phyloP scores from a whole-genome alignment of 345 rosid species.

The Capsella bursapastoris region DNA sequence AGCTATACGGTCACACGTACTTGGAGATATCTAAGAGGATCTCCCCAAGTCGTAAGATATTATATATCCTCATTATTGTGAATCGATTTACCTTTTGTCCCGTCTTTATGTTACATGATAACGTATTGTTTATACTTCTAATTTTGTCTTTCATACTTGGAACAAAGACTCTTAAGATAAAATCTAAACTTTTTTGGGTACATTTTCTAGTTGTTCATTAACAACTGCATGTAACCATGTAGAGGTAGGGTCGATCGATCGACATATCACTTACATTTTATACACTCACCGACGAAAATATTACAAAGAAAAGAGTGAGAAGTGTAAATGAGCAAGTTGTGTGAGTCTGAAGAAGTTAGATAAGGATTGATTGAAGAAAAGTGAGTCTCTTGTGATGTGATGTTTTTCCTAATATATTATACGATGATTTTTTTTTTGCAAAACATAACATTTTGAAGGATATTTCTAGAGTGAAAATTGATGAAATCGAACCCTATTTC shows the following conservation, averaged over 20 bases:
- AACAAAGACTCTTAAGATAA: background rate
- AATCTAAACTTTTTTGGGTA: background rate
- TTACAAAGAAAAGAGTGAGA: background rate
- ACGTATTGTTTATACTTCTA: background rate
- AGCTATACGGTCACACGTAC: constrained; percentile 13
- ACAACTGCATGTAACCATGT: background rate
- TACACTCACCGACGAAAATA: constrained; percentile 10
- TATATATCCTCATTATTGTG: background rate
- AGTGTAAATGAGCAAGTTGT: constrained; percentile 10
- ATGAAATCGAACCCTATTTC: background rate
- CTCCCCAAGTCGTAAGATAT: background rate
- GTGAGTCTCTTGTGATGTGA: background rate
- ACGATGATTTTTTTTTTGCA: background rate
- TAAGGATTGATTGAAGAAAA: background rate
- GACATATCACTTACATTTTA: background rate
- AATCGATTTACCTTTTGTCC: background rate
- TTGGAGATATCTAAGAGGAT: background rate
- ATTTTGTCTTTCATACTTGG: background rate
- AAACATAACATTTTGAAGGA: background rate
- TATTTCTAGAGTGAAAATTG: background rate
- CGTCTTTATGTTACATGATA: background rate
- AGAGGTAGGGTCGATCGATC: constrained; percentile 2
- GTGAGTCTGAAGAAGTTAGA: background rate
- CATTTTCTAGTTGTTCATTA: background rate
- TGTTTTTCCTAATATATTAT: background rate